Evolutionary conservation across 2,329 filamentous ascomycete genomes (phyloP).

Genomic region (Clonostachys chloroleuca): DNA sequence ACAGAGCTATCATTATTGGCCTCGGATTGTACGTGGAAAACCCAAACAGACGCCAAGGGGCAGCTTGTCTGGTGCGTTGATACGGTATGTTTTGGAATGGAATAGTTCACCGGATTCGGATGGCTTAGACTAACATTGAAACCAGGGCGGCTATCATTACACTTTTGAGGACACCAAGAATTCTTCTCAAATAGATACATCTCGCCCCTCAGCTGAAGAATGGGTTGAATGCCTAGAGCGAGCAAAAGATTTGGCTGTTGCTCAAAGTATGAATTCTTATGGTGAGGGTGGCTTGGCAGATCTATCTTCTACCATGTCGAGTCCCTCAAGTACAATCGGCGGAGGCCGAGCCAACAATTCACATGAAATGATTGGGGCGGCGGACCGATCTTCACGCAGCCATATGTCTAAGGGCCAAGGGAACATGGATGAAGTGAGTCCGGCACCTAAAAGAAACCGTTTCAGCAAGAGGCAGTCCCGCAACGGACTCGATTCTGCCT

Average conservation of each 20-base stretch:
- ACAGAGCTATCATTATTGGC: conserved; percentile 81
- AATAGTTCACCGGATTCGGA: background rate
- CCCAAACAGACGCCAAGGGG: conserved; percentile 80
- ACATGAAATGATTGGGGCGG: conserved; percentile 34
- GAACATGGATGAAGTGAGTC: conserved; percentile 40
- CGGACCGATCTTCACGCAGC: conserved; percentile 49
- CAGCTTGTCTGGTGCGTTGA: conserved; percentile 87
- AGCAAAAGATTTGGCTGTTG: conserved; percentile 77
- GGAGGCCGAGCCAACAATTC: conserved; percentile 47
- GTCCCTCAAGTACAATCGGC: conserved; percentile 69
- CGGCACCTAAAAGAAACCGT: conserved; percentile 51
- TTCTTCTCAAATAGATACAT: conserved; percentile 50
- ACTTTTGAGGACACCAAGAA: conserved; percentile 92
- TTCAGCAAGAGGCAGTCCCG: conserved; percentile 95
- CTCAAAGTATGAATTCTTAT: conserved; percentile 65
- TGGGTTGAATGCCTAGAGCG: conserved; percentile 89
- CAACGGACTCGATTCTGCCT: conserved; percentile 86
- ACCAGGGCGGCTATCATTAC: conserved; percentile 82
- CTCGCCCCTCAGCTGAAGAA: conserved; percentile 72
- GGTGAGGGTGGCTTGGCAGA: conserved; percentile 64
- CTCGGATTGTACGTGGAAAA: conserved; percentile 73
- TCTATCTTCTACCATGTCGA: conserved; percentile 68
- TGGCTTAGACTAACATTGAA: conserved; percentile 12
- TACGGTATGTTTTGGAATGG: conserved; percentile 65
- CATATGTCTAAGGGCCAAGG: conserved; percentile 57